These are phyloP conservation scores for Beverwykella pulmonaria DNA, from an alignment of 495 filamentous ascomycete genomes.

Conservation along the genomic window DNA sequence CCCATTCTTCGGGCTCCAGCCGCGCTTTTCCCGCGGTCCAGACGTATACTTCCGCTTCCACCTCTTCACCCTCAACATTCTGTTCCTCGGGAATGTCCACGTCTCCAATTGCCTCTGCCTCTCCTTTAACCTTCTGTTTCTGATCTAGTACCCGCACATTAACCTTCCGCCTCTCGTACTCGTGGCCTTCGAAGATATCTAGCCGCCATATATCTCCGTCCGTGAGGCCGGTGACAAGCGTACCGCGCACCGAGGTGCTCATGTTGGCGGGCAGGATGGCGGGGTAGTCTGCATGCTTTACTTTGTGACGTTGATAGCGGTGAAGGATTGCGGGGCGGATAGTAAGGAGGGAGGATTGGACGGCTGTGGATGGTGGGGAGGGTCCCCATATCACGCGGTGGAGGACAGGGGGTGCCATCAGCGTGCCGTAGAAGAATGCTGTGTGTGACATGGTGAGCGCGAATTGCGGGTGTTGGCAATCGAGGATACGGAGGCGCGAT, in stretches of 20 bases:
- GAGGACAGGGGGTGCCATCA: slow-evolving; percentile 83
- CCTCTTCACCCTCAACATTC: slow-evolving; percentile 77
- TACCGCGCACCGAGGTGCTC: slow-evolving; percentile 68
- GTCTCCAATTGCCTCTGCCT: slow-evolving; percentile 23
- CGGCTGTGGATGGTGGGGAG: slow-evolving; percentile 46
- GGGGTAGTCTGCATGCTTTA: slow-evolving; percentile 74
- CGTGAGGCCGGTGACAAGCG: slow-evolving; percentile 76
- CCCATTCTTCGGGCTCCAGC: slow-evolving; percentile 77
- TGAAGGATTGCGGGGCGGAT: slow-evolving; percentile 77
- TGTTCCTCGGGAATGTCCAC: slow-evolving; percentile 58
- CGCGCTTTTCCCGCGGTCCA: slow-evolving; percentile 53
- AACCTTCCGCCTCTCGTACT: slow-evolving; percentile 70
- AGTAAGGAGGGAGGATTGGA: slow-evolving; percentile 51
- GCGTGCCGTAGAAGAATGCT: slow-evolving; percentile 70
- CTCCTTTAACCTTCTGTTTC: slow-evolving; percentile 36
- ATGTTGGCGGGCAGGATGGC: slow-evolving; percentile 62
- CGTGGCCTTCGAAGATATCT: slow-evolving; percentile 78
- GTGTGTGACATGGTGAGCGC: slow-evolving; percentile 39
- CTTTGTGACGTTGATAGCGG: slow-evolving; percentile 69
- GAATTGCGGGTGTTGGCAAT: too few species aligned
- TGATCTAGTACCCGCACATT: slow-evolving; percentile 45
- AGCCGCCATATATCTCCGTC: slow-evolving; percentile 73
- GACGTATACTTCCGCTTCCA: slow-evolving; percentile 74
- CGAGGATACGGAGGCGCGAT: too few species aligned
- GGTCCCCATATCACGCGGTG: slow-evolving; percentile 76